Percentiles rank a stretch among this genome's conserved stretches.
These are phyloP conservation scores for Colletotrichum lentis DNA, from an alignment of 2,329 filamentous ascomycete species.

Conservation along the genomic window DNA sequence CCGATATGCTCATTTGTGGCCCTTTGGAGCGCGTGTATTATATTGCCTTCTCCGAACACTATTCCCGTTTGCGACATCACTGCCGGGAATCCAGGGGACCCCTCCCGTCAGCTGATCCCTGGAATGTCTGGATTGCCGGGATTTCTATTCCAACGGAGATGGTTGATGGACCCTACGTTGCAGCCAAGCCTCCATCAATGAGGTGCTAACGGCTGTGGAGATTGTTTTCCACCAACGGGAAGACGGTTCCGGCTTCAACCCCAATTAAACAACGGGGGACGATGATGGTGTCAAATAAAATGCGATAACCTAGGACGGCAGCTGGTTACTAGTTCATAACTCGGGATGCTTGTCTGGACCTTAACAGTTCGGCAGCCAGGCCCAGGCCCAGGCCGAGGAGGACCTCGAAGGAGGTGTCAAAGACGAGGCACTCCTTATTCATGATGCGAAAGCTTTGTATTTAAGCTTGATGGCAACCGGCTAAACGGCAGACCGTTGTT, in stretches of 20 bases:
- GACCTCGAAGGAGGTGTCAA: neutral
- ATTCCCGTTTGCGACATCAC: neutral
- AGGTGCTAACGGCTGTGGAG: conserved; percentile 24
- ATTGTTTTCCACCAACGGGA: conserved; percentile 35
- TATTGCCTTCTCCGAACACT: neutral
- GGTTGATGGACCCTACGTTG: conserved; percentile 15
- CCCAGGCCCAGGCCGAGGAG: neutral
- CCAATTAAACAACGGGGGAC: conserved; percentile 15
- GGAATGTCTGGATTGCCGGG: conserved; percentile 32
- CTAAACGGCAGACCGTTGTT: conserved; percentile 12
- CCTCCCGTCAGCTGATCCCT: conserved; percentile 13
- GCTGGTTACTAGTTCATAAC: neutral
- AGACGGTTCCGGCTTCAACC: conserved; percentile 8
- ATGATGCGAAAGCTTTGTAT: conserved; percentile 28
- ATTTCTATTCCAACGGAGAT: conserved; percentile 29
- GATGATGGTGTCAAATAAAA: conserved; percentile 8
- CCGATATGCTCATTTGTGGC: conserved; percentile 1
- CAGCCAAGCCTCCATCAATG: conserved; percentile 28
- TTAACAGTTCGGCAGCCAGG: neutral
- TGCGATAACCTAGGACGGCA: neutral
- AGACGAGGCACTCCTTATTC: conserved; percentile 6
- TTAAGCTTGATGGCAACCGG: conserved; percentile 35
- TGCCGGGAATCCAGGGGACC: conserved; percentile 2
- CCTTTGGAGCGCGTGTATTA: neutral
- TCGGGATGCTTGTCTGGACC: too few species aligned